Evolutionary conservation across 2,329 filamentous ascomycete species (phyloP).

Genomic region (Thelonectria discophora): DNA sequence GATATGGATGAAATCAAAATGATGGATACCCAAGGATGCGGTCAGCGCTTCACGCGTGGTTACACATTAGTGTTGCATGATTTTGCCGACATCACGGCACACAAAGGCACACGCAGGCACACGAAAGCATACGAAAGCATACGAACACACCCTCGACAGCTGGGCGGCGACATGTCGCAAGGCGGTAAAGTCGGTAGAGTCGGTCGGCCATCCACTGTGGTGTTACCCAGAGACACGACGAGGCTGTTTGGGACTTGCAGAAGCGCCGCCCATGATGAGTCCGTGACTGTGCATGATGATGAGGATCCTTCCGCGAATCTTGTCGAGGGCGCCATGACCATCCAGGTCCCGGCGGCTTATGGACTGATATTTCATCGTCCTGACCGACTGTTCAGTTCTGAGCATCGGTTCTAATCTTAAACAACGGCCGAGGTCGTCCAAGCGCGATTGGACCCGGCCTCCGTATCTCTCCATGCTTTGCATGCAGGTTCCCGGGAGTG

Average conservation of each 20-base stretch:
- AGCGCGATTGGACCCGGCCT: constrained; percentile 26
- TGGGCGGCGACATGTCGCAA: background rate
- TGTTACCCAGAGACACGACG: background rate
- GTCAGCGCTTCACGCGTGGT: background rate
- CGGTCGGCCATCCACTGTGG: background rate
- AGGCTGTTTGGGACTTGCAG: constrained; percentile 3
- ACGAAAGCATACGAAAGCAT: too few relatives aligned
- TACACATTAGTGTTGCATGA: constrained; percentile 4
- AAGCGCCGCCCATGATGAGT: background rate
- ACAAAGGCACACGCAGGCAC: too few relatives aligned
- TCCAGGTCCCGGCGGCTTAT: constrained; percentile 15
- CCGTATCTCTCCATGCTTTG: constrained; percentile 16
- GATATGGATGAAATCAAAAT: constrained; percentile 38
- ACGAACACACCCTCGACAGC: background rate
- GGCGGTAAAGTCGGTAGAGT: background rate
- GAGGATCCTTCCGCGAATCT: constrained; percentile 1
- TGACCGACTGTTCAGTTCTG: constrained; percentile 20
- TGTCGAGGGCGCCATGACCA: constrained; percentile 5
- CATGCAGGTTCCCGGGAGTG: constrained; percentile 35
- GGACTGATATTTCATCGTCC: constrained; percentile 10
- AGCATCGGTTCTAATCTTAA: constrained; percentile 13
- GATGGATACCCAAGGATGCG: constrained; percentile 31
- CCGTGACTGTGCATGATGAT: background rate
- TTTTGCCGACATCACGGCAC: background rate
- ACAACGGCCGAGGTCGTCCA: constrained; percentile 17